Conservation (phyloP, 305 asterid genomes). For the Solanum chacoense region DNA sequence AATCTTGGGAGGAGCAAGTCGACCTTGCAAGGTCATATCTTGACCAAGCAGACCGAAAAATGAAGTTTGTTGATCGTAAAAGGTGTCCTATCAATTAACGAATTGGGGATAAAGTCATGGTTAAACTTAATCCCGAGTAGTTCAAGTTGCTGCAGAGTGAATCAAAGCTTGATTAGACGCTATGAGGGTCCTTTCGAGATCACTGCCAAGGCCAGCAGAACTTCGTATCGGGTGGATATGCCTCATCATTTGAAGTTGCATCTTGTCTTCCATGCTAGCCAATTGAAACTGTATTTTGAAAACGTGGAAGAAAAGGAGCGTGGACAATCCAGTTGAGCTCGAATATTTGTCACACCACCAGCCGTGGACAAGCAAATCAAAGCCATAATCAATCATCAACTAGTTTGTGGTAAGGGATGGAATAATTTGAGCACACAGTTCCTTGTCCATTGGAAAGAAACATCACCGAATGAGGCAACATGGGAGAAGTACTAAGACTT, state of each 20-base stretch:
- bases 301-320: background rate
- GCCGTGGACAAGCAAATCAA: background rate
- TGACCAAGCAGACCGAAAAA: background rate
- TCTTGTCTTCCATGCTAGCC: background rate
- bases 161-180: no score
- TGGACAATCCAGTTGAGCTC: background rate
- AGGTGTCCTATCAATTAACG: background rate
- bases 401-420: background rate
- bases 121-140: no score
- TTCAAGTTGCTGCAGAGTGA: no score
- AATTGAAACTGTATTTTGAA: background rate
- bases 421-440: background rate
- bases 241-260: no score
- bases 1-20: background rate
- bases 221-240: background rate
- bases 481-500: background rate
- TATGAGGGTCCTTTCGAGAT: background rate
- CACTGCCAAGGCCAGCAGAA: background rate
- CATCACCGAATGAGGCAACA: background rate
- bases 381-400: background rate
- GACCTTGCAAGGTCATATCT: background rate
- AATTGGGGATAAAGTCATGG: background rate
- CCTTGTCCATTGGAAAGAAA: background rate
- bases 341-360: background rate
- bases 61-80: background rate